Conservation (phyloP, 441 rosid genomes). For the Lagerstroemia fauriei region DNA sequence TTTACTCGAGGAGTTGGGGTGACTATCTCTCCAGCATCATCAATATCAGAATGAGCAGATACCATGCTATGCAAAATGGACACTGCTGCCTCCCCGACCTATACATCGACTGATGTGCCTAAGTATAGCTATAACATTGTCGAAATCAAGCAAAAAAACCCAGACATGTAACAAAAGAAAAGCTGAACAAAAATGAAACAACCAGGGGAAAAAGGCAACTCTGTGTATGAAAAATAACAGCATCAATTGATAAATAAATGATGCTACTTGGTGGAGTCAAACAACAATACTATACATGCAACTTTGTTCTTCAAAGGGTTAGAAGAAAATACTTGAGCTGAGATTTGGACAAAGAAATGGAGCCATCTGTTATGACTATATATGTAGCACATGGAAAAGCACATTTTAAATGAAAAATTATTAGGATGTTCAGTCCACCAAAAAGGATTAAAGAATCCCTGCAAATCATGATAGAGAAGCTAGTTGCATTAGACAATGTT, state of each 20-base stretch:
- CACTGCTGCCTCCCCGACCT: constrained; percentile 98
- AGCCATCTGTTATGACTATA: neutral
- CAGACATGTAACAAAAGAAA: neutral
- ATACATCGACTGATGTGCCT: constrained; percentile 19
- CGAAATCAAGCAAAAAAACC: neutral
- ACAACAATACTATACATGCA: neutral
- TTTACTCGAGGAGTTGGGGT: constrained; percentile 99
- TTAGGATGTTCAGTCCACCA: neutral
- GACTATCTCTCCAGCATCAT: constrained; percentile 99
- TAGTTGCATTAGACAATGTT: neutral
- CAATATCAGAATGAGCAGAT: constrained; percentile 96
- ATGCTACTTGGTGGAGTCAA: neutral
- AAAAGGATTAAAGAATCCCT: neutral
- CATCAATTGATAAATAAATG: neutral
- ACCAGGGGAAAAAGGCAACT: neutral
- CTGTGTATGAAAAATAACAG: neutral
- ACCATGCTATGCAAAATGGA: constrained; percentile 96
- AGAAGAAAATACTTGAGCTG: neutral
- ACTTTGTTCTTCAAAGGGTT: neutral
- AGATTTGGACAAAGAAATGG: neutral
- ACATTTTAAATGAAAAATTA: neutral
- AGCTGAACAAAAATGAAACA: neutral
- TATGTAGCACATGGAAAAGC: neutral
- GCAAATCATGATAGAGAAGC: neutral
- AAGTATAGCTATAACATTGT: neutral